Percentiles rank a stretch among this genome's conserved stretches.
Evolutionary conservation across 1,139 yeast genomes (phyloP).

Genomic region (Debaryomycetaceae sp.): DNA sequence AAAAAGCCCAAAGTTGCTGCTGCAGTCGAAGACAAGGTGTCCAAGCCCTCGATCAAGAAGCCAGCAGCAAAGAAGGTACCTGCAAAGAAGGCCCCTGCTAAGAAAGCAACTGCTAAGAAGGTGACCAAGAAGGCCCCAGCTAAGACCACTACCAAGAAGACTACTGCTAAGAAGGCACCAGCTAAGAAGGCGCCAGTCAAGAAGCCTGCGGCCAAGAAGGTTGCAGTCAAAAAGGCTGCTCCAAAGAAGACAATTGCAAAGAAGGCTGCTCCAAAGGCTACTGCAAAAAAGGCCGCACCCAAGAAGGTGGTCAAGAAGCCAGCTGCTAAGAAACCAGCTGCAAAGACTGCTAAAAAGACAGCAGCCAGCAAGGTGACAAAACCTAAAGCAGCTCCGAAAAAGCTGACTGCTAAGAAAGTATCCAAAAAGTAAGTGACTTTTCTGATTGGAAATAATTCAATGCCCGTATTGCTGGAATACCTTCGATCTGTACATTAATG

Average conservation of each 20-base stretch:
- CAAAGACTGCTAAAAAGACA: constrained; percentile 15
- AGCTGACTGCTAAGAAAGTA: constrained; percentile 15
- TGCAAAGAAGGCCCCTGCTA: constrained; percentile 8
- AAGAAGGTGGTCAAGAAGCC: constrained; percentile 20
- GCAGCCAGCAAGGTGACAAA: constrained; percentile 14
- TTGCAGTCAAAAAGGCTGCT: constrained; percentile 10
- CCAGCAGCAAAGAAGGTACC: constrained; percentile 8
- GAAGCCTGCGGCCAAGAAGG: constrained; percentile 12
- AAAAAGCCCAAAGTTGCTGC: constrained; percentile 38
- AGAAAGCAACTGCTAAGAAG: constrained; percentile 15
- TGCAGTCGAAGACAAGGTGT: constrained; percentile 15
- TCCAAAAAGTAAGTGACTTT: constrained; percentile 20
- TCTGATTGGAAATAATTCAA: constrained; percentile 11
- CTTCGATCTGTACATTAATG: background rate
- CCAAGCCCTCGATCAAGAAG: constrained; percentile 17
- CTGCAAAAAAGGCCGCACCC: constrained; percentile 12
- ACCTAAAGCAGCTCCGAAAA: constrained; percentile 14
- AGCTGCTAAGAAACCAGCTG: constrained; percentile 16
- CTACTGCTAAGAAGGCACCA: constrained; percentile 7
- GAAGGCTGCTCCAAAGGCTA: constrained; percentile 17
- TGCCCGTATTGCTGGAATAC: background rate
- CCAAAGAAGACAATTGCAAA: constrained; percentile 13
- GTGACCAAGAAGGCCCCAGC: constrained; percentile 4
- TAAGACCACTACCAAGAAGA: constrained; percentile 7
- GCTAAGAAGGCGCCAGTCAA: constrained; percentile 14